Evolutionary conservation across 2,329 filamentous ascomycete species (phyloP).

Genomic region (Chrysoporthe austroafricana): DNA sequence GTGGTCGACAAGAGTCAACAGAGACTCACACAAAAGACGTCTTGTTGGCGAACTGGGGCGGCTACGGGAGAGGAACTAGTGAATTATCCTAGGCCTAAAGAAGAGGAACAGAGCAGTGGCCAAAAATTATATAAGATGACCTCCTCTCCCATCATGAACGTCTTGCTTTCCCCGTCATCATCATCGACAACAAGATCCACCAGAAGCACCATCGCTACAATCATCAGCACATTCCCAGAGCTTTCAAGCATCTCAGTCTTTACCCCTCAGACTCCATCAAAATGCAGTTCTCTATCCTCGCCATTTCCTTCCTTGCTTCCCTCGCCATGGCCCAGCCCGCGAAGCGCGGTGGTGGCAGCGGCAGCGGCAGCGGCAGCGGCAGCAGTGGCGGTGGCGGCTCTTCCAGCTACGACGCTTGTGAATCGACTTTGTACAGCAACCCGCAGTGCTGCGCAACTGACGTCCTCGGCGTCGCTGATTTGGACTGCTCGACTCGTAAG

Average conservation of each 20-base stretch:
- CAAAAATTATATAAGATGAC: slow-evolving; percentile 18
- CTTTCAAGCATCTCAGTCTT: not conserved
- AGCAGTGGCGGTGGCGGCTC: not conserved
- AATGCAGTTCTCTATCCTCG: slow-evolving; percentile 22
- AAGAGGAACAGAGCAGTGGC: not conserved
- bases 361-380: not conserved
- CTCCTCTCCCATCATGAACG: not conserved
- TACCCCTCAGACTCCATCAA: not conserved
- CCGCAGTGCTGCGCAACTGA: slow-evolving; percentile 15
- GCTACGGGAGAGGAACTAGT: not conserved
- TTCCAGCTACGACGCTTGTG: slow-evolving; percentile 14
- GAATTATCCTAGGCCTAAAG: not conserved
- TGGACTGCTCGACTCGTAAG: slow-evolving; percentile 21
- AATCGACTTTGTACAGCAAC: not conserved
- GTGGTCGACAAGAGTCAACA: not conserved
- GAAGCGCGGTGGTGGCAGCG: slow-evolving; percentile 10
- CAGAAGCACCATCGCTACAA: slow-evolving; percentile 3
- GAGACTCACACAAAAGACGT: not conserved
- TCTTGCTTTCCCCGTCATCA: slow-evolving; percentile 1
- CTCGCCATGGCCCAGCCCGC: slow-evolving; percentile 22
- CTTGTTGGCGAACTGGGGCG: not conserved
- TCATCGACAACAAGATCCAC: slow-evolving; percentile 11
- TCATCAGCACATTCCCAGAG: not conserved
- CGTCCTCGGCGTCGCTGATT: slow-evolving; percentile 8
- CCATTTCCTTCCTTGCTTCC: slow-evolving; percentile 24